Conservation (phyloP, 1,139 yeast genomes). For the Sporopachydermia cereana region DNA sequence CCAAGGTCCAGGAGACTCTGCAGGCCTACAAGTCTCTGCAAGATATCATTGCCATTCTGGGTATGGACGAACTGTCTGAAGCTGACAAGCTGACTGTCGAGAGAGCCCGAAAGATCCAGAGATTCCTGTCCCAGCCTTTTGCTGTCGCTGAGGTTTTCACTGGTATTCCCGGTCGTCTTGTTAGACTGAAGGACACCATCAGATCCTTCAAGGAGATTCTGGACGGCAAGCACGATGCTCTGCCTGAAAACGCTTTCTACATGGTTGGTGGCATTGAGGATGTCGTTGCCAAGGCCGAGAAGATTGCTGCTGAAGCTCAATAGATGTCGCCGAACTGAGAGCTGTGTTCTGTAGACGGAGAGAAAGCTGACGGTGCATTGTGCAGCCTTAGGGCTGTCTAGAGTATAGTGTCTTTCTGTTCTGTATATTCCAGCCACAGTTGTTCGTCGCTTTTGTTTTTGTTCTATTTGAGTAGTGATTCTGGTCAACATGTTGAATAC, state of each 20-base stretch:
- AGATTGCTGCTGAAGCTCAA: conserved; percentile 70
- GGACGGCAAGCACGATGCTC: conserved; percentile 96
- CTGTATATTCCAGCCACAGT: no score
- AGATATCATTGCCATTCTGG: conserved; percentile 99
- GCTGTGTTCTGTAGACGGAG: no score
- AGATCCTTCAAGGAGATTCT: conserved; percentile 92
- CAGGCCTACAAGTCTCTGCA: conserved; percentile 99
- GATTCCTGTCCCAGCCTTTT: conserved; percentile 99
- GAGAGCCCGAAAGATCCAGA: conserved; percentile 99
- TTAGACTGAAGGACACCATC: conserved; percentile 90
- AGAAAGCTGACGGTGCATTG: no score
- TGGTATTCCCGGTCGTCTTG: conserved; percentile 97
- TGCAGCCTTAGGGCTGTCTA: background rate
- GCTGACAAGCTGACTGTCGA: conserved; percentile 97
- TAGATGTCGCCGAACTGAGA: background rate
- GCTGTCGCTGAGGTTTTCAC: conserved; percentile 99
- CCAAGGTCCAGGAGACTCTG: conserved; percentile 92
- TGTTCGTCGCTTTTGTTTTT: conserved; percentile 5
- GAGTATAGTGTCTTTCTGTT: background rate
- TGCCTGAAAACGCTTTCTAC: conserved; percentile 99
- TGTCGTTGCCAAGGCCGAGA: conserved; percentile 96
- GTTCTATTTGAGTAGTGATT: conserved; percentile 4
- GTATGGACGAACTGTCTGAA: conserved; percentile 99
- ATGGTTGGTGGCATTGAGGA: conserved; percentile 99
- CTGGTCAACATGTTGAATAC: background rate